Evolutionary conservation across 805 yeast genomes (phyloP).

Genomic region (Saccharomycopsis babjevae): DNA sequence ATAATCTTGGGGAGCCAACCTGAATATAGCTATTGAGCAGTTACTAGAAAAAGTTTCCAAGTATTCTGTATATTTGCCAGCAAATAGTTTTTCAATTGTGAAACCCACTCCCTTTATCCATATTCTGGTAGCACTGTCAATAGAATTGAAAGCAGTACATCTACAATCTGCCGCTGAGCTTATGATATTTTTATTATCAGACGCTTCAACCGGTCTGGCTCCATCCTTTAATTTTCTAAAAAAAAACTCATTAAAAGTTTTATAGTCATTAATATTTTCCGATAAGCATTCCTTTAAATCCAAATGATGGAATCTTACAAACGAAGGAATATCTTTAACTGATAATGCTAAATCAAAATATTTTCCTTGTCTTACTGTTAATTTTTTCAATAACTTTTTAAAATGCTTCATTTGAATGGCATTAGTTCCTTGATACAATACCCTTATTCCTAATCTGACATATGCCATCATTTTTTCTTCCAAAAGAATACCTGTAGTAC

Average conservation of each 20-base stretch:
- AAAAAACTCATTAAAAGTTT: constrained; percentile 82
- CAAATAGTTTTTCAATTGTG: constrained; percentile 51
- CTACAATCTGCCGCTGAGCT: constrained; percentile 86
- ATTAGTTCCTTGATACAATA: constrained; percentile 69
- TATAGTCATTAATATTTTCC: constrained; percentile 38
- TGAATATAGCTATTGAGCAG: constrained; percentile 66
- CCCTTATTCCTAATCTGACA: constrained; percentile 77
- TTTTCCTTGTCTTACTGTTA: constrained; percentile 72
- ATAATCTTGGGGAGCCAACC: constrained; percentile 95
- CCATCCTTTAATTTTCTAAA: constrained; percentile 65
- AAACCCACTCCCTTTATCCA: constrained; percentile 90
- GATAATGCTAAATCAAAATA: constrained; percentile 72
- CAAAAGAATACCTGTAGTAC: constrained; percentile 76
- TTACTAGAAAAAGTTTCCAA: constrained; percentile 33
- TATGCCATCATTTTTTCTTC: constrained; percentile 91
- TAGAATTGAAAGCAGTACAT: constrained; percentile 54
- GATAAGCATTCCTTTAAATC: constrained; percentile 60
- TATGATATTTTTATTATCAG: constrained; percentile 37
- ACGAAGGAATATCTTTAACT: constrained; percentile 56
- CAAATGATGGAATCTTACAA: constrained; percentile 73
- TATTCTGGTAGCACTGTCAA: constrained; percentile 52
- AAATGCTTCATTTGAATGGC: constrained; percentile 48
- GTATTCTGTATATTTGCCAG: constrained; percentile 31
- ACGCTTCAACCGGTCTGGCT: constrained; percentile 61
- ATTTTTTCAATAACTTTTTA: constrained; percentile 46